Evolutionary conservation across 495 filamentous ascomycete species (phyloP).

Genomic region (Penicillium soppii): DNA sequence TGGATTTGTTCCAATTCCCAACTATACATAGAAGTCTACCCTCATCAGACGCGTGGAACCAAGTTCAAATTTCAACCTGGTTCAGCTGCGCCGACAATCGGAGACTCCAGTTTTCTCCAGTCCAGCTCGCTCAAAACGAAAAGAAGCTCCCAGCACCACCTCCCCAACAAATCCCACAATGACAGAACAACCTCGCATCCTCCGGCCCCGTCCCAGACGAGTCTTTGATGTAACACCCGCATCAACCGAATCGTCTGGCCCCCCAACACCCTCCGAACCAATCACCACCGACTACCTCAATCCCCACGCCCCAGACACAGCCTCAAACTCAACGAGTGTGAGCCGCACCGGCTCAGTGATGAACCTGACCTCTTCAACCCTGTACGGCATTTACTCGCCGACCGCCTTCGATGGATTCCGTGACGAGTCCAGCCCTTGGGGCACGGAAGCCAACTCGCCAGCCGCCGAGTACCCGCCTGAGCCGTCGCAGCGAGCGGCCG

Average conservation of each 20-base stretch:
- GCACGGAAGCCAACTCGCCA: constrained; percentile 68
- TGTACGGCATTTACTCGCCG: constrained; percentile 86
- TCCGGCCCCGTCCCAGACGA: constrained; percentile 73
- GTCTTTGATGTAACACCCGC: constrained; percentile 64
- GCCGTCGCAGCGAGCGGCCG: constrained; percentile 23
- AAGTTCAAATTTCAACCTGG: neutral
- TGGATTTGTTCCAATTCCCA: too few relatives aligned
- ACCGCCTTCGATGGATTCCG: constrained; percentile 52
- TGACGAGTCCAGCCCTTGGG: constrained; percentile 64
- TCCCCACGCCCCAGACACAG: constrained; percentile 25
- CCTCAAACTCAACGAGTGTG: constrained; percentile 30
- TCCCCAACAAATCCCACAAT: constrained; percentile 24
- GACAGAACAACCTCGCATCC: constrained; percentile 54
- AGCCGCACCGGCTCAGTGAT: constrained; percentile 73
- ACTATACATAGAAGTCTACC: too few relatives aligned
- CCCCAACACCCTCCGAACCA: constrained; percentile 45
- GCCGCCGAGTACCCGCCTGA: constrained; percentile 25
- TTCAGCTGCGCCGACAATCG: constrained; percentile 1
- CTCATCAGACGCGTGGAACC: neutral
- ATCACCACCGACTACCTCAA: constrained; percentile 33
- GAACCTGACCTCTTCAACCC: constrained; percentile 85
- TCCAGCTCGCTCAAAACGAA: too few relatives aligned
- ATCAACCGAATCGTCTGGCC: constrained; percentile 53
- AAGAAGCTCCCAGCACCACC: too few relatives aligned
- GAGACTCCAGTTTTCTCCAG: constrained; percentile 9